Percentiles rank a stretch among this genome's conserved stretches.
Conservation (phyloP, 2,329 filamentous ascomycete species). For the Chalaropsis thielavioides region DNA sequence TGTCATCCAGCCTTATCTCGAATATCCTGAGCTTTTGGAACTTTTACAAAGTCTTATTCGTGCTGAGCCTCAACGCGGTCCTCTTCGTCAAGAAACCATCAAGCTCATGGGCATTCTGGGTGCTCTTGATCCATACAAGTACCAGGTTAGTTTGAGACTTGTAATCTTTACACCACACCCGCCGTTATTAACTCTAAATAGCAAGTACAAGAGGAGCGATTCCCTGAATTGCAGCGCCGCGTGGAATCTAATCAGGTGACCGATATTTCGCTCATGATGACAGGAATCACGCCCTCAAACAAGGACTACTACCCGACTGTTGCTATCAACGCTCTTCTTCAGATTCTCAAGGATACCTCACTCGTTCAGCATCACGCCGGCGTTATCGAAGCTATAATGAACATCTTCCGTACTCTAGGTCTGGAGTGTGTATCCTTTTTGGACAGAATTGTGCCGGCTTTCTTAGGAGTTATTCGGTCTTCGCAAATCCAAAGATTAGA, state of each 20-base stretch:
- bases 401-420: conserved; percentile 91
- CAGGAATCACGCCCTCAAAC: conserved; percentile 83
- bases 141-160: conserved; percentile 36
- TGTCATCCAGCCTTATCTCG: conserved; percentile 88
- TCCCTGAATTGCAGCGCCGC: conserved; percentile 59
- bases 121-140: conserved; percentile 88
- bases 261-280: conserved; percentile 97
- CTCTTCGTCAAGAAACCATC: conserved; percentile 83
- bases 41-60: conserved; percentile 90
- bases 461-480: conserved; percentile 74
- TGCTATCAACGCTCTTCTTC: conserved; percentile 87
- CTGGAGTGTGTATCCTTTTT: conserved; percentile 93
- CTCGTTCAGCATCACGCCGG: conserved; percentile 80
- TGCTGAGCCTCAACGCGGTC: conserved; percentile 69
- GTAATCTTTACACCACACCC: not conserved
- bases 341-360: conserved; percentile 82
- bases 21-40: conserved; percentile 86
- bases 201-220: conserved; percentile 73
- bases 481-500: conserved; percentile 68
- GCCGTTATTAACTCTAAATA: conserved; percentile 21
- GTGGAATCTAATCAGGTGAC: conserved; percentile 54
- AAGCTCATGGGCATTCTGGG: conserved; percentile 92
- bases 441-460: conserved; percentile 84
- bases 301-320: conserved; percentile 98
- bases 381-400: conserved; percentile 96